A percentile compares a stretch with the other conserved stretches of the same genome.
These are phyloP conservation scores for Aspergillus sp. DNA, from an alignment of 2,329 filamentous ascomycete genomes.

Conservation along the genomic window DNA sequence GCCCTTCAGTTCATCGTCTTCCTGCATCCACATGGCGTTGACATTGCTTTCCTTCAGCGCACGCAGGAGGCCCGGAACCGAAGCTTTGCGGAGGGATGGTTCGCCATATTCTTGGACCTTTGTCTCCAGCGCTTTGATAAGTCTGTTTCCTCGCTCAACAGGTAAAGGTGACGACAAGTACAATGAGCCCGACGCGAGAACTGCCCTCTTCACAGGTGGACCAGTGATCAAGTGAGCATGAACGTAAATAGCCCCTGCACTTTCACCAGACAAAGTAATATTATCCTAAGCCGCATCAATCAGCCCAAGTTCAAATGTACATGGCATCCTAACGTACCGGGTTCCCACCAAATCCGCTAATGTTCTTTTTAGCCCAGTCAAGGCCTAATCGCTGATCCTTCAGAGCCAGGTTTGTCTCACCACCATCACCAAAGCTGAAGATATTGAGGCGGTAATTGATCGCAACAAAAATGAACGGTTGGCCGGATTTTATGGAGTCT, in stretches of 20 bases:
- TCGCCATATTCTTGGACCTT: constrained; percentile 28
- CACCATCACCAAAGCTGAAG: constrained; percentile 47
- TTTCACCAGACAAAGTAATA: constrained; percentile 48
- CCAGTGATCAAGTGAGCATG: constrained; percentile 44
- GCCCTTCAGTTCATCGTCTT: constrained; percentile 34
- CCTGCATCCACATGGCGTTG: constrained; percentile 46
- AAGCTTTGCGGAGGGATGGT: constrained; percentile 30
- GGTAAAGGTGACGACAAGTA: constrained; percentile 46
- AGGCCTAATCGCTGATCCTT: constrained; percentile 37
- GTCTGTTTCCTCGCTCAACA: constrained; percentile 28
- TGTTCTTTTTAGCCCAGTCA: constrained; percentile 43
- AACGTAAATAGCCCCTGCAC: constrained; percentile 47
- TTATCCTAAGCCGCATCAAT: constrained; percentile 26
- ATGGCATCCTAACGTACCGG: constrained; percentile 24
- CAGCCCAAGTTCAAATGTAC: not conserved
- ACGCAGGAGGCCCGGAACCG: constrained; percentile 32
- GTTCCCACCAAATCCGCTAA: constrained; percentile 42
- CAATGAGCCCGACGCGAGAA: constrained; percentile 46
- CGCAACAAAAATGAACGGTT: constrained; percentile 44
- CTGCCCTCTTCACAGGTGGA: constrained; percentile 32
- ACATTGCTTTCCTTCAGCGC: constrained; percentile 38
- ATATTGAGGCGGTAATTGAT: constrained; percentile 48
- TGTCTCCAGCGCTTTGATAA: constrained; percentile 31
- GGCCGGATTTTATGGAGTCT: constrained; percentile 33
- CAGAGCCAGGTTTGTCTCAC: constrained; percentile 42